Evolutionary conservation across 2,329 filamentous ascomycete genomes (phyloP).

Genomic region (Amylocarpus encephaloides): DNA sequence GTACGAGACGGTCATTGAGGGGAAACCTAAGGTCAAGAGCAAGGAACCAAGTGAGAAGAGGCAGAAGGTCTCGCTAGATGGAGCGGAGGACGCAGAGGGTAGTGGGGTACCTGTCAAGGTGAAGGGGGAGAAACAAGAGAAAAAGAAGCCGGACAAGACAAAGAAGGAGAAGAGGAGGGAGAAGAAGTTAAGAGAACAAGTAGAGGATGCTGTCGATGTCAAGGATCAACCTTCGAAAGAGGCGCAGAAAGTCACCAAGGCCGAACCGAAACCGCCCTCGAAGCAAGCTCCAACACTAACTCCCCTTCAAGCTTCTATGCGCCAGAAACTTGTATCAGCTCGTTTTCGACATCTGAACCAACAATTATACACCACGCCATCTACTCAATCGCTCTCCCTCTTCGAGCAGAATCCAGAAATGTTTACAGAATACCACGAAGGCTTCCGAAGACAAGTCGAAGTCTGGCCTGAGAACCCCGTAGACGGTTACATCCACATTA

Average conservation of each 20-base stretch:
- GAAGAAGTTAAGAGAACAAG: slow-evolving; percentile 23
- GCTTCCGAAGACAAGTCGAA: slow-evolving; percentile 90
- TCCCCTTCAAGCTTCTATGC: slow-evolving; percentile 89
- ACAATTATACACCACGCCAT: slow-evolving; percentile 89
- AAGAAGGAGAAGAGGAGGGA: slow-evolving; percentile 36
- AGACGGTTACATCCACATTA: slow-evolving; percentile 70
- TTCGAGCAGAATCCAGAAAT: slow-evolving; percentile 85
- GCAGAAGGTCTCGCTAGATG: slow-evolving; percentile 20
- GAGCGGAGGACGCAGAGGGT: not conserved
- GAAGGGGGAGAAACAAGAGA: slow-evolving; percentile 5
- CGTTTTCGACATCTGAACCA: slow-evolving; percentile 97
- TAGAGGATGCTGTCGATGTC: slow-evolving; percentile 5
- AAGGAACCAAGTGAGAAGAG: slow-evolving; percentile 22
- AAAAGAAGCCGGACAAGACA: slow-evolving; percentile 27
- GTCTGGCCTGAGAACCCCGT: slow-evolving; percentile 97
- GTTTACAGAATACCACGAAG: slow-evolving; percentile 93
- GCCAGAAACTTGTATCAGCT: slow-evolving; percentile 86
- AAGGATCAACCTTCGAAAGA: slow-evolving; percentile 8
- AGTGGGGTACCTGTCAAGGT: slow-evolving; percentile 5
- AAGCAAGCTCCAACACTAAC: slow-evolving; percentile 60
- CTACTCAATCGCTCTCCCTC: slow-evolving; percentile 71
- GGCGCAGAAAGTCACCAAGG: not conserved
- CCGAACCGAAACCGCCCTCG: slow-evolving; percentile 9
- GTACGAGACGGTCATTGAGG: slow-evolving; percentile 75
- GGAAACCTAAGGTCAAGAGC: slow-evolving; percentile 41